Percentiles rank a stretch among this genome's conserved stretches.
Evolutionary conservation across 2,329 filamentous ascomycete genomes (phyloP).

Genomic region (Aspergillus quadricinctus): DNA sequence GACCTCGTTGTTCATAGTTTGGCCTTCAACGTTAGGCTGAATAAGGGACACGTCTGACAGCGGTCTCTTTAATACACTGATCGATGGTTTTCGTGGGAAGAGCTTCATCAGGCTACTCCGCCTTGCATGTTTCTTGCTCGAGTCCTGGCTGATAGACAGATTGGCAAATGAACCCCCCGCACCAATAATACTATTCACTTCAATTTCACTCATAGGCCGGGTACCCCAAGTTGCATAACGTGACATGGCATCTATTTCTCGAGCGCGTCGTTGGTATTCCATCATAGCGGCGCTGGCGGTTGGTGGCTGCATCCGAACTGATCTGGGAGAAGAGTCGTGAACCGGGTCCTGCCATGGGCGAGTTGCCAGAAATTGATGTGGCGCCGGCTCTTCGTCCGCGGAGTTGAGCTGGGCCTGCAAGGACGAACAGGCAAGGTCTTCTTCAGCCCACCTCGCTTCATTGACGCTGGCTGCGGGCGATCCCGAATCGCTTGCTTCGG

Average conservation of each 20-base stretch:
- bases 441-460: slow-evolving; percentile 17
- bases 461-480: slow-evolving; percentile 25
- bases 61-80: slow-evolving; percentile 43
- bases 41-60: slow-evolving; percentile 27
- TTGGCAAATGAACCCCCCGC: slow-evolving; percentile 42
- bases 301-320: slow-evolving; percentile 42
- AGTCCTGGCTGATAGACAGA: slow-evolving; percentile 31
- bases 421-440: slow-evolving; percentile 19
- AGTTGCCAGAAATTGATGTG: slow-evolving; percentile 35
- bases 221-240: slow-evolving; percentile 54
- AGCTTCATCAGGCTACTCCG: slow-evolving; percentile 44
- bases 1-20: slow-evolving; percentile 13
- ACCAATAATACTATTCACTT: slow-evolving; percentile 46
- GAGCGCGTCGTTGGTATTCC: slow-evolving; percentile 46
- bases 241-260: slow-evolving; percentile 51
- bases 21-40: slow-evolving; percentile 24
- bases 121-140: slow-evolving; percentile 40
- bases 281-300: slow-evolving; percentile 54
- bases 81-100: slow-evolving; percentile 41
- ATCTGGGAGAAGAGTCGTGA: slow-evolving; percentile 24
- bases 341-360: slow-evolving; percentile 49
- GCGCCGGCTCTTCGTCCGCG: slow-evolving; percentile 29
- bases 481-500: slow-evolving; percentile 21
- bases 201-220: slow-evolving; percentile 47
- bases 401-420: slow-evolving; percentile 19